phyloP scores from a whole-genome alignment of 2,329 filamentous ascomycete species.

The Diaporthe ampelina region DNA sequence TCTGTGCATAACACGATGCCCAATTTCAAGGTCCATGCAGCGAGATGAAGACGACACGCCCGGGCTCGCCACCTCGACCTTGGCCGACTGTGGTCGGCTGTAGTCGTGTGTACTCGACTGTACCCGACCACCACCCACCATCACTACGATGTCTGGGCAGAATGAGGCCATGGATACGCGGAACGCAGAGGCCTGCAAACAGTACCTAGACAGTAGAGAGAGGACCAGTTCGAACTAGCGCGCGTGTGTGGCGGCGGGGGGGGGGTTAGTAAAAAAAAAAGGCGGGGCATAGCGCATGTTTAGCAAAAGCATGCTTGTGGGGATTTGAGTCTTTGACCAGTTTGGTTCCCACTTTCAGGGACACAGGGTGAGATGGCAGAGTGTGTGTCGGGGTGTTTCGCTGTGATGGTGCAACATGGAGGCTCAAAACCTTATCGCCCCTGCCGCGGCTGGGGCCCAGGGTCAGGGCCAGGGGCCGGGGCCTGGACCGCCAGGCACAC shows the following conservation, averaged over 20 bases:
- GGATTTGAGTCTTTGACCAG: background rate
- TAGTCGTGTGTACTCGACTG: no score
- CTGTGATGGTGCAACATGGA: slow-evolving; percentile 32
- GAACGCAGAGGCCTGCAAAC: no score
- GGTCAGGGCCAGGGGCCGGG: background rate
- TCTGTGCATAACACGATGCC: slow-evolving; percentile 5
- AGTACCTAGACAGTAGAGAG: no score
- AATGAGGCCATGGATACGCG: no score
- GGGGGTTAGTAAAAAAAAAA: no score
- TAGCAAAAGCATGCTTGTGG: background rate
- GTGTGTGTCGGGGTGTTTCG: slow-evolving; percentile 22
- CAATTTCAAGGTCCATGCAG: slow-evolving; percentile 11
- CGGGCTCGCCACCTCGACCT: background rate
- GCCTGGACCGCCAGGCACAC: background rate
- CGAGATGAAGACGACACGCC: background rate
- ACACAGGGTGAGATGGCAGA: no score
- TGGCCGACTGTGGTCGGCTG: no score
- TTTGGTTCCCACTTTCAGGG: background rate
- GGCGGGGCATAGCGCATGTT: background rate
- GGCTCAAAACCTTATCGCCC: slow-evolving; percentile 32
- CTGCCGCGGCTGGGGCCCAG: background rate
- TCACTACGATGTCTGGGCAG: no score
- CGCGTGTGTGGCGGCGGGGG: background rate
- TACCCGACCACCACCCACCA: no score
- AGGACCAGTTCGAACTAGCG: background rate